Base-by-base conservation (phyloP, 192 early-diverging fungal species). In the Oehlia diaphana region DNA sequence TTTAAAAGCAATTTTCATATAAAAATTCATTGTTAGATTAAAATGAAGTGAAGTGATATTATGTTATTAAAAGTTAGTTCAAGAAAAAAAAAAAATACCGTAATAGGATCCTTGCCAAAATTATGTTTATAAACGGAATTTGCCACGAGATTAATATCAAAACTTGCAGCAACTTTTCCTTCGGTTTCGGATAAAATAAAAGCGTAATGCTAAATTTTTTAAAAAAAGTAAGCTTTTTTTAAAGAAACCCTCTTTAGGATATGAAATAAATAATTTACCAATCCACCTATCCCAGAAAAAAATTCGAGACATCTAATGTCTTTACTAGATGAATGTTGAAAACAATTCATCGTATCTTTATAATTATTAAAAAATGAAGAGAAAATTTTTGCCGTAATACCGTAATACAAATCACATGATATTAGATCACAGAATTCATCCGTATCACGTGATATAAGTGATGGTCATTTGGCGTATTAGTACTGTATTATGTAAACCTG, bases 91-190 rank as follows among this genome's bases (percentile, higher is more conserved):
- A 49, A 2, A 33, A 63, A 10, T 84, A 87, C 86, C 50, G 81
- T 81, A 0, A 84, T 74, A 35, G 86, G 84, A 28, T 39, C 64
- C 23, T 83, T 85, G 19, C 76, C 83, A 76, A 93, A 93, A 83
- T 93, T 94, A 80, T 89, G 85, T 72, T 79, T 87, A 81, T 94
- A 92, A 8, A 91, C 90, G 0, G 85, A 80, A 88, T 98, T 97
- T 39, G 94, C 94, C 35, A 94, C 89, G n/a, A 85, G 83, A 85
- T 97, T 98, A 77, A 98, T 93, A 84, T 98, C 96, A 83, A 96
- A 98, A 35, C 93, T 90, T 21, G 90, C 90, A 5, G 93, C 85
- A 42, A 98, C 93, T 35, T 89, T 42, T 50, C 88, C 86, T 7
- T 81, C 53, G 39, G 85, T 82, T 9, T 86, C 81, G n/a, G 93